Conservation (phyloP, 257 asterid species). For the Paulownia fortunei region DNA sequence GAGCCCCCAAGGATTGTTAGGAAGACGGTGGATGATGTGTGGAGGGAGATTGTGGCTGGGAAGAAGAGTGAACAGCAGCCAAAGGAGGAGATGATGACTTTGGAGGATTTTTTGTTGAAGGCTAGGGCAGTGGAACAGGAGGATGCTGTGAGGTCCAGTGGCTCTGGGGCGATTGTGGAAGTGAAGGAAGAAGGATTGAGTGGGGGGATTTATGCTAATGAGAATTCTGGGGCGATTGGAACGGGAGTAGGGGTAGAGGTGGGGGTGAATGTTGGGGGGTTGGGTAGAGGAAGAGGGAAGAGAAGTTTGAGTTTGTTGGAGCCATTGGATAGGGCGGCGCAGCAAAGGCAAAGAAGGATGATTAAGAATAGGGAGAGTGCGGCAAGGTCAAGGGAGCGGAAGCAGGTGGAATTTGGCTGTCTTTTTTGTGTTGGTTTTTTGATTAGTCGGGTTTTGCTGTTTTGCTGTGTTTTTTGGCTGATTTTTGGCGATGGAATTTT, state of each 20-base stretch:
- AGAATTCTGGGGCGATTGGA: slow-evolving; percentile 40
- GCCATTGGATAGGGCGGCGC: slow-evolving; percentile 78
- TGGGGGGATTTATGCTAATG: slow-evolving; percentile 31
- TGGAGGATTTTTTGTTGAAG: slow-evolving; percentile 85
- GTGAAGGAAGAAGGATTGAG: slow-evolving; percentile 56
- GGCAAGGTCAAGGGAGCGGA: slow-evolving; percentile 96
- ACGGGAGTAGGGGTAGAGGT: slow-evolving; percentile 37
- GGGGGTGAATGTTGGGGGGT: slow-evolving; percentile 46
- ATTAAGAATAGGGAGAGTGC: slow-evolving; percentile 98
- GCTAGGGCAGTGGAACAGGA: slow-evolving; percentile 80
- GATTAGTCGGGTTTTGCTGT: not conserved
- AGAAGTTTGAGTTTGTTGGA: slow-evolving; percentile 76
- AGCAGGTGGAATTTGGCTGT: slow-evolving; percentile 63
- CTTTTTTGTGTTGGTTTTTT: not conserved
- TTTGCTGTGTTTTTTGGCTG: slow-evolving; percentile 5
- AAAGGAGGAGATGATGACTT: slow-evolving; percentile 78
- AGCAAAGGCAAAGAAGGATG: slow-evolving; percentile 83
- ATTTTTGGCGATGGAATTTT: slow-evolving; percentile 20
- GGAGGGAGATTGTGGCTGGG: slow-evolving; percentile 95
- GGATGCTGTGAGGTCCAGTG: slow-evolving; percentile 4
- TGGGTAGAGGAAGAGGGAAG: slow-evolving; percentile 53
- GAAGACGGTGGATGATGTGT: slow-evolving; percentile 90
- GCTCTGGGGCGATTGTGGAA: slow-evolving; percentile 31
- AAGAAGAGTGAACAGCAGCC: slow-evolving; percentile 54
- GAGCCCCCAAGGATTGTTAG: slow-evolving; percentile 50